Percentiles rank a stretch among this genome's conserved stretches.
These are phyloP conservation scores for Aspergillus puulaauensis DNA, from an alignment of 2,329 filamentous ascomycete genomes.

Conservation along the genomic window DNA sequence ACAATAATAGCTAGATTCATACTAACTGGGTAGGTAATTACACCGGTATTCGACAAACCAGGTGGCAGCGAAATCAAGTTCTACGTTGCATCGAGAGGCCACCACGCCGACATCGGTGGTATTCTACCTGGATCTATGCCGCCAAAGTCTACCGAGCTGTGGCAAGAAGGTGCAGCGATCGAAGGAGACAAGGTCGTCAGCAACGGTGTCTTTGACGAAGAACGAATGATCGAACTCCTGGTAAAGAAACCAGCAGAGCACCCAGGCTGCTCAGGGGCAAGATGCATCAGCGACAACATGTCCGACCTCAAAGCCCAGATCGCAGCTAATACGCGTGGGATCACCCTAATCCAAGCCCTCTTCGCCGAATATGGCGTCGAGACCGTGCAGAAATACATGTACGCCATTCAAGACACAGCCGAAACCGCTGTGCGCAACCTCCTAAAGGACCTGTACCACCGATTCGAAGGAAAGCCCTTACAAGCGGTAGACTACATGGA, in stretches of 20 bases:
- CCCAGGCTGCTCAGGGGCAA: conserved; percentile 73
- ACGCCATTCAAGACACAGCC: conserved; percentile 76
- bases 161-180: conserved; percentile 50
- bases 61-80: conserved; percentile 71
- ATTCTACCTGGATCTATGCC: conserved; percentile 83
- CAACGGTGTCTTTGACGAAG: conserved; percentile 75
- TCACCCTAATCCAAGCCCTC: conserved; percentile 70
- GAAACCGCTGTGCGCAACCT: conserved; percentile 72
- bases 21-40: conserved; percentile 53
- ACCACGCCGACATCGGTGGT: conserved; percentile 82
- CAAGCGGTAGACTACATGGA: conserved; percentile 82
- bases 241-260: conserved; percentile 72
- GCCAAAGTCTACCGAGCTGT: conserved; percentile 50
- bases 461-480: conserved; percentile 69
- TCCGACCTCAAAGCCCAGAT: conserved; percentile 86
- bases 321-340: conserved; percentile 83
- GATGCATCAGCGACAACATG: conserved; percentile 78
- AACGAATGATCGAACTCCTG: conserved; percentile 69
- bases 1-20: not conserved
- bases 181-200: conserved; percentile 64
- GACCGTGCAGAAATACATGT: conserved; percentile 82
- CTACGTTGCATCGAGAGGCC: conserved; percentile 76
- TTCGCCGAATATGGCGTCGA: conserved; percentile 76
- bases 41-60: conserved; percentile 67
- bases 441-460: conserved; percentile 67